Base-by-base conservation (phyloP, 140 eudicot species). In the Cichorium intybus region DNA sequence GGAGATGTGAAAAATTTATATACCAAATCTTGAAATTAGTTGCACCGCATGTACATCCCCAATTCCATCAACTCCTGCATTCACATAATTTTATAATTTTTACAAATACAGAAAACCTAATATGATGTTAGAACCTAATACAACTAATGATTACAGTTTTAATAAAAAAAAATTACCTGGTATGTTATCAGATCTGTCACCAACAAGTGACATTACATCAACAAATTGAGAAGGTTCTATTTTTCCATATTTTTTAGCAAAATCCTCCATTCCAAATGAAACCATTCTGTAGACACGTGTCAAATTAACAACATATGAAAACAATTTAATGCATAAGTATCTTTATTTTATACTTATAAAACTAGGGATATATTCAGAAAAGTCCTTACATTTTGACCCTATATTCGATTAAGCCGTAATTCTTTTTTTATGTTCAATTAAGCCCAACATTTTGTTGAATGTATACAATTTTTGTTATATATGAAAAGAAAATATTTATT, bases 241-340 rank as follows among this genome's bases (percentile, higher is more conserved):
- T 16, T 81, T 21, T 71, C 97, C 95, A 80, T 84, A 93, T 48
- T 79, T 86, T 74, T 82, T 66, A 71, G 99, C 90, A 74, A 88
- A 93, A 72, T 93, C 99, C 80, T 93, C 99, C 75, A 89, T 71
- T 57, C 99, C 99, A 84, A 77, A 93, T 55, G 99, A 93, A 67
- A 81, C 82, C 99, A 93, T 93, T 79, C 99, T 93, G 80, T 9
- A 21, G 64, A 77, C 49, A 59, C 55, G 26, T 48, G 58, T 11
- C 72, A 73, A 49, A 27, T 37, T 53, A 27, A 15, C 57, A 62
- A 49, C 43, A 66, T 50, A 61, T 54, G 41, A 16, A 22, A 18
- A 56, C 10, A 21, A 64, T 29, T n/a, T 17, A 47, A 26, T 45
- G 24, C 41, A 45, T 8, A 23, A 1, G n/a, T 45, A 11, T 17